These are phyloP conservation scores for Pseudoscleropodium purum DNA, from an alignment of 225 moss, liverwort and hornwort species.

Conservation along the genomic window DNA sequence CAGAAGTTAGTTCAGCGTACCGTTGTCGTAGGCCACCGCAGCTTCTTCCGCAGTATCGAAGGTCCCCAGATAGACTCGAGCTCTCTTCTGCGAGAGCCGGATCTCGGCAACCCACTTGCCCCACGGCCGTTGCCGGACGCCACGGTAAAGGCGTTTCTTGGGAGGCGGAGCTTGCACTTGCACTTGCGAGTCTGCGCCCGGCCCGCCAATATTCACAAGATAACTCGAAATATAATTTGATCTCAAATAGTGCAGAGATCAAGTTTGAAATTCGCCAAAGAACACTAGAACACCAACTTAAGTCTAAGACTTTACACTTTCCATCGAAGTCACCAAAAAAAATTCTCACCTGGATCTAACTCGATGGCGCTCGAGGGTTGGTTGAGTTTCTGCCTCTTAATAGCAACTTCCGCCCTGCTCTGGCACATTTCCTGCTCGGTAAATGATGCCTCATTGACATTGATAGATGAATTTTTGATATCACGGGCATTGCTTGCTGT, in stretches of 20 bases:
- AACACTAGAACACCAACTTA: not conserved
- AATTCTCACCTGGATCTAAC: not conserved
- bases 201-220: not conserved
- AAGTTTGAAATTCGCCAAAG: not conserved
- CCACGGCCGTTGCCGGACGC: constrained; percentile 33
- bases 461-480: not conserved
- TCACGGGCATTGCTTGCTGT: rapidly evolving
- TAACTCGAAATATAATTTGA: not conserved
- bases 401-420: not conserved
- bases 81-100: constrained; percentile 72
- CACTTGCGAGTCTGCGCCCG: not conserved
- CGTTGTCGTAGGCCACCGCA: constrained; percentile 61
- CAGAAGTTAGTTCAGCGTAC: not conserved
- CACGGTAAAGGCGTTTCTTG: constrained; percentile 48
- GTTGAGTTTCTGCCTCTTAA: no score
- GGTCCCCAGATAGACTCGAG: constrained; percentile 75
- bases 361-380: not conserved
- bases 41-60: constrained; percentile 61
- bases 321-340: not conserved
- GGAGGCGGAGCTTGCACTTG: not conserved
- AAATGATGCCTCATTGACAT: not conserved
- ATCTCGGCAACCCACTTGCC: constrained; percentile 87
- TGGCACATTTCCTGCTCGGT: not conserved
- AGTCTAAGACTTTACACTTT: not conserved
- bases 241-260: not conserved